A percentile compares a stretch with the other conserved stretches of the same genome.
Evolutionary conservation across 805 yeast genomes (phyloP).

Genomic region (Suhomyces faveliae): DNA sequence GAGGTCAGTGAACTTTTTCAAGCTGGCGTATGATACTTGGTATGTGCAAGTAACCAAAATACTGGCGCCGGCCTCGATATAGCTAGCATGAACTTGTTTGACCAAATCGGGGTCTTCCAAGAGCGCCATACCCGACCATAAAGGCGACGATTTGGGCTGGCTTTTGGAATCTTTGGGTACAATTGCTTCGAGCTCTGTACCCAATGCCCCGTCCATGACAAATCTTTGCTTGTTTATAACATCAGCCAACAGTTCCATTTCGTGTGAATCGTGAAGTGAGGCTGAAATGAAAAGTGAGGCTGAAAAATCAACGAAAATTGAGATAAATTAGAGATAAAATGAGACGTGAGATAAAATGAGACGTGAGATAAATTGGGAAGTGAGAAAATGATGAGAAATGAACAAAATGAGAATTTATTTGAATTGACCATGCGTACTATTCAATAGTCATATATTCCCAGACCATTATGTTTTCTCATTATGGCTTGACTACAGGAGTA

Average conservation of each 20-base stretch:
- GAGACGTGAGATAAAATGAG: not conserved
- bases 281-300: not conserved
- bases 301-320: not conserved
- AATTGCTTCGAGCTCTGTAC: slow-evolving; percentile 16
- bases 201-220: slow-evolving; percentile 17
- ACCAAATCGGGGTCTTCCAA: slow-evolving; percentile 44
- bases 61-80: slow-evolving; percentile 54
- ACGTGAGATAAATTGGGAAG: not conserved
- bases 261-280: too few species aligned
- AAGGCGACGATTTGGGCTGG: slow-evolving; percentile 32
- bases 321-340: too few species aligned
- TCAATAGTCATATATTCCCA: too few species aligned
- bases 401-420: too few species aligned
- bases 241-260: not conserved
- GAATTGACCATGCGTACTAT: too few species aligned
- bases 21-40: slow-evolving; percentile 51
- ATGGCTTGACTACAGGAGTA: too few species aligned
- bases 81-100: slow-evolving; percentile 48
- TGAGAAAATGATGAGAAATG: too few species aligned
- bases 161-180: slow-evolving; percentile 16
- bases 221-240: slow-evolving; percentile 2
- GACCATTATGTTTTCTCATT: too few species aligned
- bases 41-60: slow-evolving; percentile 57
- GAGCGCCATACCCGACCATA: slow-evolving; percentile 64
- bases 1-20: slow-evolving; percentile 23